A percentile compares a stretch with the other conserved stretches of the same genome.
Conservation (phyloP, 1,284 basidiomycete species). For the Ceratobasidium sp. region DNA sequence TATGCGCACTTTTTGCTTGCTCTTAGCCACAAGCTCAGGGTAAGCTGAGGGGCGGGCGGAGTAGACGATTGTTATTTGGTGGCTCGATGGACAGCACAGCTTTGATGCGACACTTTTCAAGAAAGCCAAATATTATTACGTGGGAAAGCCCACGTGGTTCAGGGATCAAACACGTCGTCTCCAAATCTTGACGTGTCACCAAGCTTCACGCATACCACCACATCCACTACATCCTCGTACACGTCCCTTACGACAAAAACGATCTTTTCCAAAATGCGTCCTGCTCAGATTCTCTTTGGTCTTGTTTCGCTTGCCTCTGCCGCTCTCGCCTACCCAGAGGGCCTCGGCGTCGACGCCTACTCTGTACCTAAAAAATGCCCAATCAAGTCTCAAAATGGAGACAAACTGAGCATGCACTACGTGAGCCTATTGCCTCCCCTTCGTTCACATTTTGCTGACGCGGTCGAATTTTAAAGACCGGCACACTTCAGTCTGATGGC, state of each 20-base stretch:
- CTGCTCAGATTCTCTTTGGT: slow-evolving; percentile 16
- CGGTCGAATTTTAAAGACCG: slow-evolving; percentile 70
- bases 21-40: too few relatives aligned
- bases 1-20: too few relatives aligned
- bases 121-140: background rate
- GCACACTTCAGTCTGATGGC: slow-evolving; percentile 73
- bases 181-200: slow-evolving; percentile 11
- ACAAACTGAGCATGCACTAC: slow-evolving; percentile 78
- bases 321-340: slow-evolving; percentile 18
- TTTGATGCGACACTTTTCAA: background rate
- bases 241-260: background rate
- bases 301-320: slow-evolving; percentile 31
- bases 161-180: background rate
- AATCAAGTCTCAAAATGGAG: slow-evolving; percentile 66
- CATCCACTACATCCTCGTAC: background rate
- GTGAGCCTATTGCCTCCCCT: slow-evolving; percentile 59
- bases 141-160: background rate
- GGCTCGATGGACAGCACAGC: background rate
- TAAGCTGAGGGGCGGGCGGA: too few relatives aligned
- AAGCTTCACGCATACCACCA: background rate
- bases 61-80: too few relatives aligned
- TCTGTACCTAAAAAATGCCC: slow-evolving; percentile 66
- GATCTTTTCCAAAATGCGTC: slow-evolving; percentile 30
- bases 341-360: slow-evolving; percentile 66
- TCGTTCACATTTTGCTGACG: too few relatives aligned